Evolutionary conservation across 352 stramenopile genomes (phyloP).

Genomic region (Globisporangium iwayamae): DNA sequence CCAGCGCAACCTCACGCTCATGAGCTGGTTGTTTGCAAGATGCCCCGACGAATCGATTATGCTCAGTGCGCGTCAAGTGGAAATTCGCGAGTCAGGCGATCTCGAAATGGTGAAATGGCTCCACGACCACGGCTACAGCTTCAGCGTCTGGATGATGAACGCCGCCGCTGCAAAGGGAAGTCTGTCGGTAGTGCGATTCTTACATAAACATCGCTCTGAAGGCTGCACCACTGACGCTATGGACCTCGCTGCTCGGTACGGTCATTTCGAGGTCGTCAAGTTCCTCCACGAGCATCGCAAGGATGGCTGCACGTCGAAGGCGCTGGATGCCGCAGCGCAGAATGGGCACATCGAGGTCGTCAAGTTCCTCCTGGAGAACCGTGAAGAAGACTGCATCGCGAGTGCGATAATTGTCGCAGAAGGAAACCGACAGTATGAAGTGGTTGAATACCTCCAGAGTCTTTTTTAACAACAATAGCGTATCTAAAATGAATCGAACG

Average conservation of each 20-base stretch:
- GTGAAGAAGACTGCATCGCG: not conserved
- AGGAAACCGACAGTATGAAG: not conserved
- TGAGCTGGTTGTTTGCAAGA: conserved; percentile 1
- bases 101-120: conserved; percentile 6
- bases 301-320: not conserved
- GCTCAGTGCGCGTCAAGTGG: conserved; percentile 2
- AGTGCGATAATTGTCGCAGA: not conserved
- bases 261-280: conserved; percentile 7
- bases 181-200: not conserved
- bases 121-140: not conserved
- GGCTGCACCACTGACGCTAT: conserved; percentile 4
- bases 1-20: conserved; percentile 6
- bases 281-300: conserved; percentile 3
- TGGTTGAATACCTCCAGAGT: not conserved
- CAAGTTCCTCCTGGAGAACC: not conserved
- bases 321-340: conserved; percentile 1
- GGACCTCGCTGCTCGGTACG: conserved; percentile 7
- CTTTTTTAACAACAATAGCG: not conserved
- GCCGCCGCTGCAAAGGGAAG: conserved; percentile 6
- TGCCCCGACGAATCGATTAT: not conserved
- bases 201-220: not conserved
- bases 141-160: conserved; percentile 11
- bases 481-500: not conserved
- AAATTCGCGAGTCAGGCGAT: not conserved
- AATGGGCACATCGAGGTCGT: not conserved